Conservation (phyloP, 1,139 yeast genomes). For the Hyphopichia burtonii region DNA sequence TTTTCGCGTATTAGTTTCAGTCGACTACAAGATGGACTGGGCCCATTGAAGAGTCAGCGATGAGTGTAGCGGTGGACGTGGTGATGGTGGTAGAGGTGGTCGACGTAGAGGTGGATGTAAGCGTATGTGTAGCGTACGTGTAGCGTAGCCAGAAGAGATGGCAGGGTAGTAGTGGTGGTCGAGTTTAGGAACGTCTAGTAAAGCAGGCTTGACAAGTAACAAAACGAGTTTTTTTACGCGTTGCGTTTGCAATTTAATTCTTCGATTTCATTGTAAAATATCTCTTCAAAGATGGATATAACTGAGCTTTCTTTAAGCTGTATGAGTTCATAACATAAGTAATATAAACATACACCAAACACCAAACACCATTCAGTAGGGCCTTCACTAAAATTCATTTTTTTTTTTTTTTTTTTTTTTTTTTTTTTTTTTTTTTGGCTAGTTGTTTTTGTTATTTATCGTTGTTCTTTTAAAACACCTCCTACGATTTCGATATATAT, state of each 20-base stretch:
- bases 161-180: too few relatives aligned
- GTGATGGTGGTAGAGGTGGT: too few relatives aligned
- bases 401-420: not conserved
- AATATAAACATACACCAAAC: not conserved
- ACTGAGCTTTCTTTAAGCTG: not conserved
- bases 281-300: too few relatives aligned
- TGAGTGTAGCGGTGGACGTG: too few relatives aligned
- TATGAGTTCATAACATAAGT: not conserved
- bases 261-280: slow-evolving; percentile 2
- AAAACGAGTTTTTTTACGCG: not conserved
- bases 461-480: not conserved
- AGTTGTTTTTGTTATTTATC: not conserved
- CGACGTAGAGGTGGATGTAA: too few relatives aligned
- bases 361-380: not conserved
- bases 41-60: too few relatives aligned
- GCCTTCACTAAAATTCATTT: not conserved
- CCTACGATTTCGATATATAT: not conserved
- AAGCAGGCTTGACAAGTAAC: too few relatives aligned
- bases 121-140: too few relatives aligned
- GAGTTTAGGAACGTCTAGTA: too few relatives aligned
- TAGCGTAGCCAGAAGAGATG: too few relatives aligned
- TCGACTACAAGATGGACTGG: too few relatives aligned
- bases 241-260: slow-evolving; percentile 2
- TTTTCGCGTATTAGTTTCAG: too few relatives aligned
- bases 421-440: not conserved